Evolutionary conservation across 495 filamentous ascomycete species (phyloP).

Genomic region (Podospora fimiseda): DNA sequence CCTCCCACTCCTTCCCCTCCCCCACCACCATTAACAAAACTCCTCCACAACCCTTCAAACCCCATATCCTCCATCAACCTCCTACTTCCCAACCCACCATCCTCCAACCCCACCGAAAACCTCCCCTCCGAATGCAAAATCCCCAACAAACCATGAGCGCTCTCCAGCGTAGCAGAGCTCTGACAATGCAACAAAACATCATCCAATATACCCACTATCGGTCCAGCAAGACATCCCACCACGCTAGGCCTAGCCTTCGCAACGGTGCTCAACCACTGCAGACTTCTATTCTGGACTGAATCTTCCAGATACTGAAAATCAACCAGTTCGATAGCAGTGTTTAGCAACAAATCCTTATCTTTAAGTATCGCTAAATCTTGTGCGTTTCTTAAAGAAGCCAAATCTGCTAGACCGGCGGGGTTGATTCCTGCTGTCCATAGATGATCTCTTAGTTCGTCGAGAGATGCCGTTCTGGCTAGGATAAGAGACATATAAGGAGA

Average conservation of each 20-base stretch:
- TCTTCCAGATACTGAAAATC: constrained; percentile 54
- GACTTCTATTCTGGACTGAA: constrained; percentile 43
- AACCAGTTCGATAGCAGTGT: constrained; percentile 49
- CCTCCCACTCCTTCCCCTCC: neutral
- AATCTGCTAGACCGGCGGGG: constrained; percentile 25
- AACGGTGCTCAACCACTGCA: constrained; percentile 47
- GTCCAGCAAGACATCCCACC: constrained; percentile 44
- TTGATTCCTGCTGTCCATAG: constrained; percentile 48
- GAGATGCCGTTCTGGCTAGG: constrained; percentile 37
- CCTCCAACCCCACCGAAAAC: constrained; percentile 34
- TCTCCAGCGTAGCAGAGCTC: constrained; percentile 42
- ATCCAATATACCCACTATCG: constrained; percentile 47
- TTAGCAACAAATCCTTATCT: constrained; percentile 52
- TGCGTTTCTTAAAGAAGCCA: constrained; percentile 20
- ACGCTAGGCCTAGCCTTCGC: constrained; percentile 42
- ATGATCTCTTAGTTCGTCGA: constrained; percentile 45
- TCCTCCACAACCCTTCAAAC: constrained; percentile 50
- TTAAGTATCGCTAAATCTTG: constrained; percentile 39
- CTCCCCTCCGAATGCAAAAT: constrained; percentile 42
- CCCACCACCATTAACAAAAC: constrained; percentile 35
- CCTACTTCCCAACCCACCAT: constrained; percentile 27
- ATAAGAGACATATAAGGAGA: constrained; percentile 49
- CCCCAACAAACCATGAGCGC: constrained; percentile 46
- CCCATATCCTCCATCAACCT: constrained; percentile 50
- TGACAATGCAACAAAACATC: constrained; percentile 50